Evolutionary conservation across 225 moss, liverwort and hornwort species (phyloP), one percentile per base, ranked within the genome.

Genomic region (Takakia lepidozioides): DNA sequence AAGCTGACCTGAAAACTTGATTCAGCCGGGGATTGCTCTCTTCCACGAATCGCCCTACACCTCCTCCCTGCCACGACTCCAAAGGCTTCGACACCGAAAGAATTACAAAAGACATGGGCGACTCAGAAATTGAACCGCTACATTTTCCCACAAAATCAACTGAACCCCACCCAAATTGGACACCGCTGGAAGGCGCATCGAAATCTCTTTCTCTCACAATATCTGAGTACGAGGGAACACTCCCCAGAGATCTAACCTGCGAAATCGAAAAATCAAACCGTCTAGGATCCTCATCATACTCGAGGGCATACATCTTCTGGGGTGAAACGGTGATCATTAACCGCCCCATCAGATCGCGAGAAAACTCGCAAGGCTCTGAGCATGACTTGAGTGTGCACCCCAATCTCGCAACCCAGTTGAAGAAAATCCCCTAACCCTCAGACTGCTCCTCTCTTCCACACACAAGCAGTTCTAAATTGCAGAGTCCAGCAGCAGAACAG

Each of bases 11-110:
- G 5, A 79, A 56, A 24, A 67, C 43, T n/a, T 67, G 60, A 57
- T 60, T 55, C 29, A 64, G 26, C 38, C 70, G 74, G 39, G 57
- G 66, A 32, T 57, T 70, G 60, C 63, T 63, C 40, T 78, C 69
- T 34, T 59, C 46, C 40, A 79, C 14, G 47, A 74, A 70, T 49
- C 70, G 73, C 4, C 79, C 70, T n/a, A 70, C 44, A 19, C 49
- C 70, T 25, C 73, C 66, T 30, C 62, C 60, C 37, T 66, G 65
- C 62, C 55, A 78, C 42, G 67, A 60, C 25, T 47, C 60, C 48
- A 62, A 23, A 23, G 49, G 53, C 22, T 64, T 67, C 29, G 63
- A 60, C 2, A 34, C 66, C 53, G 62, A 53, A 27, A 79, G 45
- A 56, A 66, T 67, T 3, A 74, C 79, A 27, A 79, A 66, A 38